phyloP scores from a whole-genome alignment of 805 yeast species.

The Ogataea saltuana region DNA sequence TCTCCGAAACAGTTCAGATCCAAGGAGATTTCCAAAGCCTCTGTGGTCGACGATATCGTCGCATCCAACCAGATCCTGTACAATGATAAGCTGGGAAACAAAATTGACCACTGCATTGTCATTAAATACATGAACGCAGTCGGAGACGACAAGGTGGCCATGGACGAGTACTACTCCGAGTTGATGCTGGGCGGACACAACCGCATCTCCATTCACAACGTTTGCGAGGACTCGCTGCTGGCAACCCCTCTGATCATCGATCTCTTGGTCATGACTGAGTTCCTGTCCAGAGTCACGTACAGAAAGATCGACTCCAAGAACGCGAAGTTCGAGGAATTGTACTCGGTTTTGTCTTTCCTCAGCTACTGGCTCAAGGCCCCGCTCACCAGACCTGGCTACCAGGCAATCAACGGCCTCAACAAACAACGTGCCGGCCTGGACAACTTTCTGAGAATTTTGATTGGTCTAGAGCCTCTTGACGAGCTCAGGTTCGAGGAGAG shows the following conservation, averaged over 20 bases:
- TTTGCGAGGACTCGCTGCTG: constrained; percentile 92
- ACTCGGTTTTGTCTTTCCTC: constrained; percentile 82
- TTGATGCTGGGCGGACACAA: constrained; percentile 98
- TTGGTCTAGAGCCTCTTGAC: constrained; percentile 86
- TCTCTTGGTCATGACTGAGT: constrained; percentile 85
- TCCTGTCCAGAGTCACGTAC: constrained; percentile 82
- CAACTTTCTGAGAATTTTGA: constrained; percentile 83
- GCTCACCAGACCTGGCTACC: constrained; percentile 84
- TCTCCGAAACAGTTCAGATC: constrained; percentile 94
- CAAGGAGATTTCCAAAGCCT: constrained; percentile 89
- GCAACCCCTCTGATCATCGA: constrained; percentile 96
- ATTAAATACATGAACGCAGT: constrained; percentile 93
- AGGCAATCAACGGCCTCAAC: constrained; percentile 90
- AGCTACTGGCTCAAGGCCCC: constrained; percentile 98
- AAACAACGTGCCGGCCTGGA: constrained; percentile 93
- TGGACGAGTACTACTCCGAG: constrained; percentile 97
- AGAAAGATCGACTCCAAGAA: constrained; percentile 51
- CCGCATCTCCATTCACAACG: constrained; percentile 90
- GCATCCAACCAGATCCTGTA: constrained; percentile 83
- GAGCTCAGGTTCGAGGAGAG: constrained; percentile 96
- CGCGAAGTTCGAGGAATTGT: constrained; percentile 57
- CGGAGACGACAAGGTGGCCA: constrained; percentile 95
- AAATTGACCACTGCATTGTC: constrained; percentile 91
- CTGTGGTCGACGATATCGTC: constrained; percentile 93
- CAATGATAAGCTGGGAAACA: constrained; percentile 73